phyloP scores from a whole-genome alignment of 2,329 filamentous ascomycete genomes.

The Nemania sp. region DNA sequence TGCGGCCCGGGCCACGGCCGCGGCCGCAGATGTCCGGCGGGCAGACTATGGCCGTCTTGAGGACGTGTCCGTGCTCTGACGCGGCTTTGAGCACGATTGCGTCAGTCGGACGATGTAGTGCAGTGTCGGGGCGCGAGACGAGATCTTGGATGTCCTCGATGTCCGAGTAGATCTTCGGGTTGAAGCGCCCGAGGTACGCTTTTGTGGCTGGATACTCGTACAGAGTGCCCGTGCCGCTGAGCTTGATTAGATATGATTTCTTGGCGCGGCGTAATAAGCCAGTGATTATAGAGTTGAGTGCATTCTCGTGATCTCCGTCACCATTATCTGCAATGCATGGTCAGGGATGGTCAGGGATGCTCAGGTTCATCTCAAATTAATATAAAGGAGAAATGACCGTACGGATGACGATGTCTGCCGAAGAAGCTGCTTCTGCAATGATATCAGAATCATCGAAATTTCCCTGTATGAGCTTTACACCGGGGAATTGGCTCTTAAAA shows the following conservation, averaged over 20 bases:
- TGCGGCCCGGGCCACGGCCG: neutral
- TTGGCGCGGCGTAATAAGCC: neutral
- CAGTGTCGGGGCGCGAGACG: neutral
- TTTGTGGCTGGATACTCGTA: neutral
- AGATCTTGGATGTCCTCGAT: neutral
- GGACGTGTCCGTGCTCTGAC: neutral
- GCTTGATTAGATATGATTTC: neutral
- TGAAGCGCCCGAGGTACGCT: neutral
- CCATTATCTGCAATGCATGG: neutral
- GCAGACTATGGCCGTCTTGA: conserved; percentile 4
- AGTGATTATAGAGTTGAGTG: neutral
- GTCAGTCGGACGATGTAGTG: neutral
- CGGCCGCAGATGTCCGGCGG: conserved; percentile 1
- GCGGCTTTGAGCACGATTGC: neutral
- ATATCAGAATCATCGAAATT: neutral
- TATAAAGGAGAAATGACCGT: neutral
- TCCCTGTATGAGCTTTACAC: neutral
- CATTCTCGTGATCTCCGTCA: conserved; percentile 2
- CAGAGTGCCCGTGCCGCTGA: neutral
- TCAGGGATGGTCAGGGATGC: neutral
- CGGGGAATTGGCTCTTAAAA: neutral
- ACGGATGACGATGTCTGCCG: conserved; percentile 1
- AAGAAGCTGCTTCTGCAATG: neutral
- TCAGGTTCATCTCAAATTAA: neutral
- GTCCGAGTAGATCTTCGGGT: neutral